Evolutionary conservation across 179 eudicot genomes (phyloP), one percentile per base, ranked within the genome.

Genomic region (Sideroxylon spinosum): DNA sequence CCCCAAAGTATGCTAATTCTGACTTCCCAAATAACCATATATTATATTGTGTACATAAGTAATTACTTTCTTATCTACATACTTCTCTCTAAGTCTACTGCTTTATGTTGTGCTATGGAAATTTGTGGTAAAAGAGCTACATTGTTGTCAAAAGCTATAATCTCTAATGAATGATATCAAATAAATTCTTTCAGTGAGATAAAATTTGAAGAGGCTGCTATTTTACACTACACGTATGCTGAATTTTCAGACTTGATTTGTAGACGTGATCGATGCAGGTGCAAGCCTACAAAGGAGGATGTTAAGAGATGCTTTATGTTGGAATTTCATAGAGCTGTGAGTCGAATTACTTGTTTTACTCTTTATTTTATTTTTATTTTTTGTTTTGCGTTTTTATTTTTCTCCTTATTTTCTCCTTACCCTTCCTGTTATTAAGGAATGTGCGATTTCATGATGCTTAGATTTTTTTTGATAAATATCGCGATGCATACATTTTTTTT

Each of bases 281-380:
- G 97, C 83, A 93, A 93, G 86, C 97, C 97, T 70, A 93, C 97
- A 6, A 93, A 92, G 81, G 97, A 91, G 48, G 94, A 93, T 80
- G 95, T 91, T 65, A 93, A 93, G 81, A 85, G 95, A 82, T 93
- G 97, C 87, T 93, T 93, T 84, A 93, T 93, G 97, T 79, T 93
- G 86, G 95, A 93, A 81, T 93, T 93, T 77, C 95, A 93, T 84
- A 86, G 97, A 91, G 83, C 93, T 48, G 97, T 93, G 79, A 90
- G 95, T 87, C 53, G 37, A 29, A 29, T 29, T 29, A 29, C n/a
- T n/a, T n/a, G n/a, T n/a, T n/a, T n/a, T 37, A 23, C 50, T 59
- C 7, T 6, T 37, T 9, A 5, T 7, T 29, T 79, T 80, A 25
- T 46, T 8, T 48, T 52, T 66, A 72, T 68, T 20, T 23, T 71